These are phyloP conservation scores for Erysimum cheiri DNA, from an alignment of 441 rosid species.

Conservation along the genomic window DNA sequence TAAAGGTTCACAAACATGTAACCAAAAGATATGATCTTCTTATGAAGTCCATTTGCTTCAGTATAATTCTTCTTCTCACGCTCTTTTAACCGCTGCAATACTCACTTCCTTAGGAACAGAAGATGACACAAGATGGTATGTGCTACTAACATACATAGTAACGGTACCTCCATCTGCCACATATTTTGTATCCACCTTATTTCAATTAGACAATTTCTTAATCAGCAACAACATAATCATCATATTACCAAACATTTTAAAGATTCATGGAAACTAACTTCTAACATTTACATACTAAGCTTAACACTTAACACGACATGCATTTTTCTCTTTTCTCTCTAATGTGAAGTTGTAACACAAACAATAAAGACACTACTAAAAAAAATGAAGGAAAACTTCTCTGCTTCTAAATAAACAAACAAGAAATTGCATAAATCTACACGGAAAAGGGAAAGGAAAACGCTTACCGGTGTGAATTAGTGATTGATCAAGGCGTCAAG, in stretches of 20 bases:
- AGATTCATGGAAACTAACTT: neutral
- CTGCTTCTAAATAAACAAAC: no score
- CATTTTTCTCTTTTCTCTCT: no score
- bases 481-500: no score
- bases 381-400: no score
- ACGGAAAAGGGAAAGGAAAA: no score
- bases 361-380: no score
- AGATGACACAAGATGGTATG: conserved; percentile 65
- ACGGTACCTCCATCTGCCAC: conserved; percentile 85
- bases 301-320: no score
- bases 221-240: conserved; percentile 28
- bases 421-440: no score
- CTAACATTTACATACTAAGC: no score
- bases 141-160: conserved; percentile 66
- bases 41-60: conserved; percentile 76
- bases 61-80: conserved; percentile 57
- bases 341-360: no score
- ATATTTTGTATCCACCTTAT: conserved; percentile 78
- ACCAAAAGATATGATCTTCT: conserved; percentile 65
- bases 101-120: conserved; percentile 66
- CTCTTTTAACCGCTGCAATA: conserved; percentile 59
- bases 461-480: no score
- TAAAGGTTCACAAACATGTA: conserved; percentile 54
- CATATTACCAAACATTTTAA: neutral
- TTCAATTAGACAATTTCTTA: conserved; percentile 28